Percentiles rank a stretch among this genome's conserved stretches.
phyloP scores from a whole-genome alignment of 2,329 filamentous ascomycete genomes.

The Parastagonospora nodorum region DNA sequence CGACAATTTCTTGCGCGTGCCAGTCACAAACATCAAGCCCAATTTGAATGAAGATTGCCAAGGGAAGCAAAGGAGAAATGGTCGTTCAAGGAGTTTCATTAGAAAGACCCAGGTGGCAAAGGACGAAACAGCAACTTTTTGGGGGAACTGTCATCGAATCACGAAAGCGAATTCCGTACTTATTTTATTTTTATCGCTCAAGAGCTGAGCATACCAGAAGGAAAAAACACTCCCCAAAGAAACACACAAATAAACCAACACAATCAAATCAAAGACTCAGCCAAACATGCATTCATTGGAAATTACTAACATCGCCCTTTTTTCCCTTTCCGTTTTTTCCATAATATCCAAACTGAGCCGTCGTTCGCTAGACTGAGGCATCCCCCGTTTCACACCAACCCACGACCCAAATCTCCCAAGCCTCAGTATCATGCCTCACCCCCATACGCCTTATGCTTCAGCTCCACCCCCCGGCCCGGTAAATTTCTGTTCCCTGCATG shows the following conservation, averaged over 20 bases:
- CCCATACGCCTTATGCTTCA: slow-evolving; percentile 6
- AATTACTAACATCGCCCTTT: neutral
- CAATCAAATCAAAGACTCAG: neutral
- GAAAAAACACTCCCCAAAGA: too few species aligned
- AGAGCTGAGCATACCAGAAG: neutral
- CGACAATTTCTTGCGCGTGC: neutral
- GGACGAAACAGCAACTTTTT: neutral
- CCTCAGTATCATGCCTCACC: neutral
- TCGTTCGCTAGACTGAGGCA: neutral
- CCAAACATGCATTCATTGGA: neutral
- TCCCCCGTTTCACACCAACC: slow-evolving; percentile 1
- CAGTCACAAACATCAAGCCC: too few species aligned
- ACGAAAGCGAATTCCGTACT: too few species aligned
- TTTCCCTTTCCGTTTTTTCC: neutral
- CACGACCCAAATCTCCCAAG: neutral
- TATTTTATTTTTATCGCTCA: neutral
- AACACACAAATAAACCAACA: neutral
- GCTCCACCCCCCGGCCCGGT: neutral
- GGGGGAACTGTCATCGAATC: neutral
- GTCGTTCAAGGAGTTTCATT: too few species aligned
- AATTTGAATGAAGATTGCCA: too few species aligned
- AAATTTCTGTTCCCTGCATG: neutral
- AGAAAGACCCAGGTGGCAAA: neutral
- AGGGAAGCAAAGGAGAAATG: too few species aligned
- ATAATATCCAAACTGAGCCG: neutral